phyloP scores from a whole-genome alignment of 345 rosid genomes.

The Combretum micranthum region DNA sequence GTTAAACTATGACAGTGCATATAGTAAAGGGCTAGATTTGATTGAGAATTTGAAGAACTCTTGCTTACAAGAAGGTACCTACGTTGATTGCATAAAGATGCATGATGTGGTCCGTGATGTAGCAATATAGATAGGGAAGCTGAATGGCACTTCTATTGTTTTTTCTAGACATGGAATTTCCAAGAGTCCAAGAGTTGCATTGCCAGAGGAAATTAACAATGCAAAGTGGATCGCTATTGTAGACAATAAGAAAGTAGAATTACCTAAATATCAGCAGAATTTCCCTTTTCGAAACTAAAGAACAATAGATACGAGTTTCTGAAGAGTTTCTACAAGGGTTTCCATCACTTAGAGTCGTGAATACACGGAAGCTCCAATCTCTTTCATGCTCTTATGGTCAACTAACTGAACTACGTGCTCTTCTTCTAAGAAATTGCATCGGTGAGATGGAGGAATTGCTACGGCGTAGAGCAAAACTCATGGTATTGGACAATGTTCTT shows the following conservation, averaged over 20 bases:
- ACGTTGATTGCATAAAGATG: constrained; percentile 32
- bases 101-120: constrained; percentile 44
- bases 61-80: constrained; percentile 37
- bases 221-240: constrained; percentile 39
- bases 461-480: constrained; percentile 21
- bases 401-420: constrained; percentile 22
- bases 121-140: constrained; percentile 30
- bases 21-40: constrained; percentile 28
- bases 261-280: constrained; percentile 19
- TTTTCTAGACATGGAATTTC: constrained; percentile 23
- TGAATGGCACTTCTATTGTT: constrained; percentile 24
- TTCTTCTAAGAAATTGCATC: constrained; percentile 30
- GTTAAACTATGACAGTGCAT: constrained; percentile 14
- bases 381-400: constrained; percentile 26
- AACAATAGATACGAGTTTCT: constrained; percentile 18
- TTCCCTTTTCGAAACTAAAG: constrained; percentile 31
- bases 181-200: no score
- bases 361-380: constrained; percentile 26
- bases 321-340: constrained; percentile 19
- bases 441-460: constrained; percentile 25
- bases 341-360: constrained; percentile 24
- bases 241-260: constrained; percentile 21
- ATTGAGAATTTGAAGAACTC: constrained; percentile 36
- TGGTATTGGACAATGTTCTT: constrained; percentile 28
- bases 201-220: constrained; percentile 14